phyloP scores from a whole-genome alignment of 768 basidiomycete genomes.

The Tulasnella sp. region DNA sequence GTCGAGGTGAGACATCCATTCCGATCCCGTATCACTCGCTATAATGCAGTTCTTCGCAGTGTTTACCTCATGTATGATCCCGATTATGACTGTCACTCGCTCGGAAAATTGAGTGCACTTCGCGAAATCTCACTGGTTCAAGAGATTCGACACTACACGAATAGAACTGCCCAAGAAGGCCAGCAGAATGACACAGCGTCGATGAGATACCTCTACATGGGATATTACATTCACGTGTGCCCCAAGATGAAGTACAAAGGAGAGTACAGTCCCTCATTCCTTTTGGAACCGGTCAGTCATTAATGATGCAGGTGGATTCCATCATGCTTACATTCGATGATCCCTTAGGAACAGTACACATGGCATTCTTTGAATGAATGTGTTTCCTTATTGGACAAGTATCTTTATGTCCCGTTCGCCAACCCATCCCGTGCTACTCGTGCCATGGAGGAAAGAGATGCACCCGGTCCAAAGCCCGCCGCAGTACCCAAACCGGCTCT shows the following conservation, averaged over 20 bases:
- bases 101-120: constrained; percentile 84
- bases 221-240: constrained; percentile 86
- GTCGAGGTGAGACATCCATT: constrained; percentile 17
- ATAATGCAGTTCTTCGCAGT: constrained; percentile 20
- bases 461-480: too few species aligned
- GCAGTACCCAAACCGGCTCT: too few species aligned
- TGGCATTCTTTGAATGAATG: constrained; percentile 62
- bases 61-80: constrained; percentile 87
- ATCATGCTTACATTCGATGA: background rate
- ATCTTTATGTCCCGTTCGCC: constrained; percentile 59
- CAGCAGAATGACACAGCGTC: constrained; percentile 49
- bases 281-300: constrained; percentile 64
- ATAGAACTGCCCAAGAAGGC: too few species aligned
- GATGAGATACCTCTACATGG: constrained; percentile 75
- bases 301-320: background rate
- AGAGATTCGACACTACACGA: constrained; percentile 60
- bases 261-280: constrained; percentile 77
- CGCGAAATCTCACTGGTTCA: constrained; percentile 61
- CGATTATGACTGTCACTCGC: constrained; percentile 49
- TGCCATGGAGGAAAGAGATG: background rate
- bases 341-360: constrained; percentile 52
- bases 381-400: constrained; percentile 43
- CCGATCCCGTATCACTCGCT: constrained; percentile 28
- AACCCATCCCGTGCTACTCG: constrained; percentile 27
- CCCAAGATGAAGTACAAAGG: constrained; percentile 95